Base-by-base conservation (phyloP, 345 rosid species). In the Fremontodendron californicum region DNA sequence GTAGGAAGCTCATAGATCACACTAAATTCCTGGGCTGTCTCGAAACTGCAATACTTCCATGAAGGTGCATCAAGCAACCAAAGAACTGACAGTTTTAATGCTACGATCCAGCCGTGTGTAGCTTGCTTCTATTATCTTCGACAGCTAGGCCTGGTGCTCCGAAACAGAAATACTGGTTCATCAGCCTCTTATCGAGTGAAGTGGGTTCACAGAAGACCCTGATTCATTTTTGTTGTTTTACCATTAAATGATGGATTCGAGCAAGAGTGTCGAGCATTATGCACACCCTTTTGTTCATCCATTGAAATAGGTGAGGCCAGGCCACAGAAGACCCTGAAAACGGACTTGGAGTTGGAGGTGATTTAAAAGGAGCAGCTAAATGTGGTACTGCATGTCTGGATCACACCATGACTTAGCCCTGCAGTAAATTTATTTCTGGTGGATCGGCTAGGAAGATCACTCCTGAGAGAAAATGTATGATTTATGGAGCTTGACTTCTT, bases 101-200 rank as follows among this genome's bases (percentile, higher is more conserved):
- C 83, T 86, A 66, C 57, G 84, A 62, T 80, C 68, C 62, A 80
- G 73, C 71, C 60, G 64, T 62, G 75, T 42, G 70, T 45, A 42
- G 62, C 78, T n/a, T n/a, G n/a, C n/a, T 84, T 21, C 46, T 60
- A 46, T 85, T 77, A 72, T 80, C 89, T 39, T 87, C 88, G 58
- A 84, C 84, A 31, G 83, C 91, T 79, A 93, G 65, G 35, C 89
- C 91, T 78, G 84, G 82, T 60, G 93, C 92, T 10, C 96, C 89
- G 27, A 90, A 87, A 83, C 93, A 90, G 62, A 93, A 84, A 42
- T 86, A 91, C 75, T 80, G 90, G 80, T 92, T 90, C 97, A 91
- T 86, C 81, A 88, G 21, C 69, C 74, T 85, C 86, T 78, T 84
- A 54, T 90, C 70, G 6, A 85, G 31, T 8, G 96, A 90, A 40